Percentiles rank a stretch among this genome's conserved stretches.
Evolutionary conservation across 495 filamentous ascomycete species (phyloP).

Genomic region (Bacidia gigantensis): DNA sequence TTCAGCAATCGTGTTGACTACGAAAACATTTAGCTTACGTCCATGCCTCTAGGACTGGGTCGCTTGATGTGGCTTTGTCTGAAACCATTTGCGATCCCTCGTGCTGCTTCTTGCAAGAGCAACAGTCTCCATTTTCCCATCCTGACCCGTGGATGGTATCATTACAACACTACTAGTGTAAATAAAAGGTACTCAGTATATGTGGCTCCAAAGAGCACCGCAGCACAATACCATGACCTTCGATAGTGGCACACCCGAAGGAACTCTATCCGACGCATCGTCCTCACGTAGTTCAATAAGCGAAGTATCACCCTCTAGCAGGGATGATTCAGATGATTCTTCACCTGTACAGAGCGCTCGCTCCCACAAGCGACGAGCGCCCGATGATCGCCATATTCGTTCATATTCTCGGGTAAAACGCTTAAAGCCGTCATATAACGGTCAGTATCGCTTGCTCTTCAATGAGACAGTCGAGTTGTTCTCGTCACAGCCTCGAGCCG

Average conservation of each 20-base stretch:
- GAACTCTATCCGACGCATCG: neutral
- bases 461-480: slow-evolving; percentile 39
- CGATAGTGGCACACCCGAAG: neutral
- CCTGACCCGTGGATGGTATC: too few species aligned
- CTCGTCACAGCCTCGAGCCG: slow-evolving; percentile 8
- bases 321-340: neutral
- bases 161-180: too few species aligned
- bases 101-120: too few species aligned
- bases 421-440: slow-evolving; percentile 28
- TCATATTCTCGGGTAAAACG: slow-evolving; percentile 18
- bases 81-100: too few species aligned
- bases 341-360: neutral
- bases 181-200: too few species aligned
- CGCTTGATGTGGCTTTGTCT: too few species aligned
- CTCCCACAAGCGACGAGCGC: slow-evolving; percentile 13
- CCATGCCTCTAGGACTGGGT: too few species aligned
- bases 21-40: too few species aligned
- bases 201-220: too few species aligned
- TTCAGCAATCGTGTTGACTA: too few species aligned
- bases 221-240: neutral
- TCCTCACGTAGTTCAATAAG: neutral
- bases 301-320: neutral
- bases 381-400: slow-evolving; percentile 12
- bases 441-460: slow-evolving; percentile 44
- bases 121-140: too few species aligned